Percentiles rank a stretch among this genome's conserved stretches.
phyloP scores from a whole-genome alignment of 345 rosid species.

The Eucalyptus marginata region DNA sequence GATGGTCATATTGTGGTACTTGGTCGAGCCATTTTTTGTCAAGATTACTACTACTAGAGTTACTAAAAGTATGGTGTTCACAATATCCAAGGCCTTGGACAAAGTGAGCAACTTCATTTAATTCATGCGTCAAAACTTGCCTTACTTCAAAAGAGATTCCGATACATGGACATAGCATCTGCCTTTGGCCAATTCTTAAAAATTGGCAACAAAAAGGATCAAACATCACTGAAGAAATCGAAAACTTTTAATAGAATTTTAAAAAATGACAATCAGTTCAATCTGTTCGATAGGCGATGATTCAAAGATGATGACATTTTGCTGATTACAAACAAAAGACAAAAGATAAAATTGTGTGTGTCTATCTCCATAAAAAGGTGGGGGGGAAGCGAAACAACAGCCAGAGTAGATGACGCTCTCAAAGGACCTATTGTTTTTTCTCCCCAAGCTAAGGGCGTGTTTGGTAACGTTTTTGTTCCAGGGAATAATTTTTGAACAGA shows the following conservation, averaged over 20 bases:
- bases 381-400: too few relatives aligned
- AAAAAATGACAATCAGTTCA: neutral
- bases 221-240: neutral
- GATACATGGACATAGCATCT: neutral
- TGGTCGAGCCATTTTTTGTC: neutral
- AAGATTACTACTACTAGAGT: neutral
- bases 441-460: neutral
- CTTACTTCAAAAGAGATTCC: neutral
- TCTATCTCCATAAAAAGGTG: too few relatives aligned
- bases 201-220: neutral
- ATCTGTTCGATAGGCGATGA: too few relatives aligned
- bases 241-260: neutral
- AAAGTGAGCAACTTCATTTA: neutral
- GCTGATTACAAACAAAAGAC: neutral
- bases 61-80: neutral
- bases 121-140: neutral
- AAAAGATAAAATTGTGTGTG: neutral
- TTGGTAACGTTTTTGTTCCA: fast-evolving
- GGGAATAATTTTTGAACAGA: fast-evolving
- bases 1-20: neutral
- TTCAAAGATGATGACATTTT: neutral
- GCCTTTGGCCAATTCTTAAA: neutral
- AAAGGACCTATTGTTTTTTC: neutral
- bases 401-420: too few relatives aligned
- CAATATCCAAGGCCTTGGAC: neutral